A percentile compares a stretch with the other conserved stretches of the same genome.
Conservation (phyloP, 768 basidiomycete genomes). For the Leccinum broughii region DNA sequence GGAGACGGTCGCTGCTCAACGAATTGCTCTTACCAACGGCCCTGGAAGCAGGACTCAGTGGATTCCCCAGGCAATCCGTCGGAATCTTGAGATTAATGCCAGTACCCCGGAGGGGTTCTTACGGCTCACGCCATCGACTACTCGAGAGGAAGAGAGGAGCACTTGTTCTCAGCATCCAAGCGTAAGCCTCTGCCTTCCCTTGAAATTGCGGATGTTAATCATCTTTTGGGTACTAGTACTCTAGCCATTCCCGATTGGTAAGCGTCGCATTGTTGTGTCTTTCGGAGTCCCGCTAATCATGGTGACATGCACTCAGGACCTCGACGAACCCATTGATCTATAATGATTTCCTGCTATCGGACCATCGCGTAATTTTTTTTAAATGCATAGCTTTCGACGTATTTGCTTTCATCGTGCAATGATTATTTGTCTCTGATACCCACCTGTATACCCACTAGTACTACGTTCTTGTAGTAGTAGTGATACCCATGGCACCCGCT, state of each 20-base stretch:
- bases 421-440: not conserved
- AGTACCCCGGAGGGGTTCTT: conserved; percentile 7
- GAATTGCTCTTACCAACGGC: conserved; percentile 11
- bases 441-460: not conserved
- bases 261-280: not conserved
- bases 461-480: not conserved
- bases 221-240: conserved; percentile 12
- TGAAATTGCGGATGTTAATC: not conserved
- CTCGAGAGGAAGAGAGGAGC: not conserved
- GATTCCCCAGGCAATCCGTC: conserved; percentile 12
- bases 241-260: conserved; percentile 28
- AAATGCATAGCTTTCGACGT: not conserved
- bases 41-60: not conserved
- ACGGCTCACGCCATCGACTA: not conserved
- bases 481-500: not conserved
- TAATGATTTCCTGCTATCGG: conserved; percentile 1
- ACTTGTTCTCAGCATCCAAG: conserved; percentile 21
- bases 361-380: not conserved
- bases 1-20: conserved; percentile 12
- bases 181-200: conserved; percentile 6
- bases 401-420: not conserved
- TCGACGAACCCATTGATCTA: conserved; percentile 25
- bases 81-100: conserved; percentile 14
- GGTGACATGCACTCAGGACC: conserved; percentile 15
- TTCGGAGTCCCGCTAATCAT: not conserved